Base-by-base conservation (phyloP, 495 filamentous ascomycete species). In the Cladorrhinum samala region DNA sequence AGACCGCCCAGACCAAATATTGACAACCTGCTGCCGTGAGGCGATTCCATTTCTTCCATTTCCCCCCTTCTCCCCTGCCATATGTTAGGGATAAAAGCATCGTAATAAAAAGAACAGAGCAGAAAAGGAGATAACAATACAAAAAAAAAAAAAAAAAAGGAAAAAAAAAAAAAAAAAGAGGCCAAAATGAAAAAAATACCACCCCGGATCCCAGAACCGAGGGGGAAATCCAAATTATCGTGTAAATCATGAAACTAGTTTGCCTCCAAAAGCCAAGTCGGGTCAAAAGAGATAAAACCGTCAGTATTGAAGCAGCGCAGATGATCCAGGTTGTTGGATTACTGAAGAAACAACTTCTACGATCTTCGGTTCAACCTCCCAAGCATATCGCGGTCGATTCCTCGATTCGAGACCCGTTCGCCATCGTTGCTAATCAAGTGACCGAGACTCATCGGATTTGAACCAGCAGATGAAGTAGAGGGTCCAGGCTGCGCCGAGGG, bases 321-420 rank as follows among this genome's bases (percentile, higher is more conserved):
- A n/a, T n/a, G n/a, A n/a, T n/a, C n/a, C n/a, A n/a, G n/a, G n/a
- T n/a, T n/a, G n/a, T n/a, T n/a, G n/a, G n/a, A n/a, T n/a, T n/a
- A n/a, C n/a, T 18, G 9, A n/a, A 13, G 14, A 41, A 8, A 41
- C 20, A 19, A 17, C 17, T 41, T 2, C 53, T 24, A 62, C 18
- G 55, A 49, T 9, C 62, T 61, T 30, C 61, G 50, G 21, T 62
- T 55, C 38, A 68, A 40, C 21, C 58, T 57, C 16, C 66, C 69
- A 16, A 78, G 56, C 75, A 78, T 78, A 51, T 56, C 68, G 19
- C 61, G 62, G 49, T 78, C 75, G 25, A 78, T 77, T 20, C 70
- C 62, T 40, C 61, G 57, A 39, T 21, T 54, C 21, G 65, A 50
- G 42, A 25, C 13, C 16, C 54, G 50, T 20, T 52, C 50, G 4